Base-by-base conservation (phyloP, 2,329 filamentous ascomycete species). In the Monilinia laxa region DNA sequence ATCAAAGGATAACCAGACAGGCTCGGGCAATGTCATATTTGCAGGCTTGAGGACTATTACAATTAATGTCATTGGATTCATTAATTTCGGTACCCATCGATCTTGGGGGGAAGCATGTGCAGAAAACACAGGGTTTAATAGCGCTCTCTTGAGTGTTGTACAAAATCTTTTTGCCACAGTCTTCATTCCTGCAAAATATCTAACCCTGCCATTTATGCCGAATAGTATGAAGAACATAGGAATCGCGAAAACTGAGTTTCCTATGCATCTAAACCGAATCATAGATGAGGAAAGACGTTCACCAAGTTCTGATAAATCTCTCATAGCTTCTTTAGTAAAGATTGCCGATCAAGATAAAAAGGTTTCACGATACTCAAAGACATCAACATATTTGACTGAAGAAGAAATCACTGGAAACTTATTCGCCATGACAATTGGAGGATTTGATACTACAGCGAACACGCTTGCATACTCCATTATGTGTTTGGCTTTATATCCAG, bases 361-460 rank as follows among this genome's bases (percentile, higher is more conserved):
- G 47, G 28, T 18, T n/a, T 31, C 28, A 18, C 62, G 23, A 59
- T 38, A 38, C 45, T 60, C 45, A 49, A 60, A 60, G 45, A 49
- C 57, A 2, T 60, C 45, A 6, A 49, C 45, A 18, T 60, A 51
- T 16, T 53, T 70, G 23, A 62, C 64, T 14, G 67, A 70, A 14
- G 56, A 68, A 7, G 68, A 70, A 11, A 68, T 70, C 31, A 52
- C 64, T 7, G 68, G 68, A 4, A 70, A 70, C 20, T 55, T 69
- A 16, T 65, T 65, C 20, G 35, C 40, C 45, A 81, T 83, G 70
- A 82, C 76, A 11, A 74, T 75, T 2, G 81, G 81, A 5, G 81
- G 82, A 2, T 81, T 81, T 68, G 80, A 84, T 68, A 82, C 80
- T 0, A 83, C 82, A 0, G 81, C 82, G 2, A 82, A 82, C 62